These are phyloP conservation scores for Panaeolus papilionaceus DNA, from an alignment of 768 basidiomycete species.

Conservation along the genomic window DNA sequence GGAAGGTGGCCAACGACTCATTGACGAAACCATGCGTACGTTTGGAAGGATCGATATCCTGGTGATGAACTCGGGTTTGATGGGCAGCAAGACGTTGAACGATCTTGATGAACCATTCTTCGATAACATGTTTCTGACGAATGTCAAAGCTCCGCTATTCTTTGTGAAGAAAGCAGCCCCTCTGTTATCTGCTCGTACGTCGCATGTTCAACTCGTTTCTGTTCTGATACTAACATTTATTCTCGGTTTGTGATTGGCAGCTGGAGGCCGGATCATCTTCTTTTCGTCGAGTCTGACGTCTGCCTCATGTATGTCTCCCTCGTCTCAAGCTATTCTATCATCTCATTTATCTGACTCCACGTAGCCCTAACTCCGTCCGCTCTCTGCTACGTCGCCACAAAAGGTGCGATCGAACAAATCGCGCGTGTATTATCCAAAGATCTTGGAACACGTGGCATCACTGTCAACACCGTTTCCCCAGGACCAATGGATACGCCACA, in stretches of 20 bases:
- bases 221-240: background rate
- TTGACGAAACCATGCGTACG: slow-evolving; percentile 53
- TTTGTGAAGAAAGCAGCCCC: slow-evolving; percentile 53
- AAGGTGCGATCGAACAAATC: slow-evolving; percentile 67
- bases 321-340: slow-evolving; percentile 10
- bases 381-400: slow-evolving; percentile 59
- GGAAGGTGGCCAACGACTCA: slow-evolving; percentile 51
- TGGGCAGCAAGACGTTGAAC: slow-evolving; percentile 55
- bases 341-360: slow-evolving; percentile 2
- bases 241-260: slow-evolving; percentile 28
- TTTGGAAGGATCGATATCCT: slow-evolving; percentile 64
- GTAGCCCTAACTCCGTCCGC: slow-evolving; percentile 51
- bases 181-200: slow-evolving; percentile 50
- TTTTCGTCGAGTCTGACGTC: slow-evolving; percentile 57
- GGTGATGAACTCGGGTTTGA: slow-evolving; percentile 63
- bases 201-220: background rate
- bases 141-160: slow-evolving; percentile 67
- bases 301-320: slow-evolving; percentile 39
- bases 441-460: slow-evolving; percentile 57
- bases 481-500: slow-evolving; percentile 62
- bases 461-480: slow-evolving; percentile 62
- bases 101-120: slow-evolving; percentile 60
- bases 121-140: slow-evolving; percentile 56
- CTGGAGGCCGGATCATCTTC: slow-evolving; percentile 63
- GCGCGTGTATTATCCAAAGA: slow-evolving; percentile 64